Evolutionary conservation across 2,329 filamentous ascomycete species (phyloP).

Genomic region (Didymella keratinophila): DNA sequence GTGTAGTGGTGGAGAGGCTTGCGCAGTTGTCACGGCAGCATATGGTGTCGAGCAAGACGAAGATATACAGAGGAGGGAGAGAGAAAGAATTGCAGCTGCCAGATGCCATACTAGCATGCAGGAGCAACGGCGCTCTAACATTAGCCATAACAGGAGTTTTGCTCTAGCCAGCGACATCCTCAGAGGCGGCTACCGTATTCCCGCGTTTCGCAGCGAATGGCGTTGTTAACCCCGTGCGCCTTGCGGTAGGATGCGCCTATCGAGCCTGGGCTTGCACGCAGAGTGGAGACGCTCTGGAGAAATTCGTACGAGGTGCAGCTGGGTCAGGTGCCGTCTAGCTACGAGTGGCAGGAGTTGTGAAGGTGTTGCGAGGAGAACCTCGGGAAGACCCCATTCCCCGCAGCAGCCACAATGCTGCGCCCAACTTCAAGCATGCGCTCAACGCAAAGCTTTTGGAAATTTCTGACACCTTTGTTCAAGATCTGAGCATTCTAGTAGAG

Average conservation of each 20-base stretch:
- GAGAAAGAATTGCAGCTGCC: neutral
- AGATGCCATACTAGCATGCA: slow-evolving; percentile 3
- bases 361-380: slow-evolving; percentile 13
- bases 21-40: neutral
- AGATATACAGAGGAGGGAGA: neutral
- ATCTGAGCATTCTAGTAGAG: neutral
- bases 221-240: slow-evolving; percentile 1
- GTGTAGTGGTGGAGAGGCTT: neutral
- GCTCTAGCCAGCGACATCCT: neutral
- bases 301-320: slow-evolving; percentile 19
- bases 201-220: slow-evolving; percentile 3
- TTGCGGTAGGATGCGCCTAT: neutral
- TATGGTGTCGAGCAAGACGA: neutral
- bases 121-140: neutral
- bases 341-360: slow-evolving; percentile 9
- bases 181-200: slow-evolving; percentile 1
- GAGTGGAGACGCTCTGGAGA: slow-evolving; percentile 6
- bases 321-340: neutral
- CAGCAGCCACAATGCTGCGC: neutral
- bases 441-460: neutral
- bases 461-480: neutral
- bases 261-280: neutral
- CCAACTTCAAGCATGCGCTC: no score
- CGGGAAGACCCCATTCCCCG: slow-evolving; percentile 11
- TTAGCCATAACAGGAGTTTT: slow-evolving; percentile 8